phyloP scores from a whole-genome alignment of 2,329 filamentous ascomycete genomes.

The Neospermospora avenae region DNA sequence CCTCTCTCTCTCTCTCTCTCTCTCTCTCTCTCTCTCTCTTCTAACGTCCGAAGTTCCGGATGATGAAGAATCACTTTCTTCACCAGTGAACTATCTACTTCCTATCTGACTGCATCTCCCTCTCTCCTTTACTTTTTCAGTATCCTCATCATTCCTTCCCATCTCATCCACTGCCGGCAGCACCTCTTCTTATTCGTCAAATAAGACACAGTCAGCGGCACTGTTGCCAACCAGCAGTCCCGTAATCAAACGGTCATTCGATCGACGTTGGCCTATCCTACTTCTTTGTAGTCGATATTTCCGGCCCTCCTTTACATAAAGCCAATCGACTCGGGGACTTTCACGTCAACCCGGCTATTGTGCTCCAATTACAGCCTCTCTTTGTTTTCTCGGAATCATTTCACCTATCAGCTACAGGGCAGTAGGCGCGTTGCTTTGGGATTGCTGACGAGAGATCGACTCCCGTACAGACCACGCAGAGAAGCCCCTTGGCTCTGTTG shows the following conservation, averaged over 20 bases:
- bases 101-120: not conserved
- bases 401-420: not conserved
- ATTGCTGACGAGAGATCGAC: conserved; percentile 17
- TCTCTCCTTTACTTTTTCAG: not conserved
- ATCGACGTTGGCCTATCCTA: not conserved
- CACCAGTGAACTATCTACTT: no score
- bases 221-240: not conserved
- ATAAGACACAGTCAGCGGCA: not conserved
- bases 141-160: not conserved
- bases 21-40: no score
- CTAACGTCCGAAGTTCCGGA: conserved; percentile 5
- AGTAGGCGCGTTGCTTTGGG: not conserved
- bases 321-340: not conserved
- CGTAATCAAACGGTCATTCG: not conserved
- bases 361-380: not conserved
- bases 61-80: not conserved
- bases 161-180: not conserved
- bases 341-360: not conserved
- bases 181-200: not conserved
- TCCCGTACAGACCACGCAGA: conserved; percentile 11
- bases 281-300: not conserved
- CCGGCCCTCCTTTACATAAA: not conserved
- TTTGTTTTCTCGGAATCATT: not conserved
- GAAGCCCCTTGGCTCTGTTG: conserved; percentile 6
- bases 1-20: no score